Conservation (phyloP, 2,329 filamentous ascomycete genomes). For the Colletotrichum sublineola region DNA sequence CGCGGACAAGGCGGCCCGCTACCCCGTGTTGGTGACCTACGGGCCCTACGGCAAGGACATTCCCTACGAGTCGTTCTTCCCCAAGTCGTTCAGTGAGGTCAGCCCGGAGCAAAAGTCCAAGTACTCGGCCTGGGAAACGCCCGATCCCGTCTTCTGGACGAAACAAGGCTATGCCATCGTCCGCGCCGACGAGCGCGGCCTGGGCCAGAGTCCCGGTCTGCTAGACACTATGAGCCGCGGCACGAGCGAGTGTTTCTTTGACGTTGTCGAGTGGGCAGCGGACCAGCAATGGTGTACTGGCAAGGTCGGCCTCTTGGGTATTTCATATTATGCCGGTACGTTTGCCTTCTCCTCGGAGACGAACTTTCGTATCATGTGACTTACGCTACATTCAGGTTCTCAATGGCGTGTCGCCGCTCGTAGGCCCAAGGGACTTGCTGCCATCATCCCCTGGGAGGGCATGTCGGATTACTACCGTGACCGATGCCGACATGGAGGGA, state of each 20-base stretch:
- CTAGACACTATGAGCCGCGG: slow-evolving; percentile 64
- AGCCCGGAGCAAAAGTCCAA: slow-evolving; percentile 65
- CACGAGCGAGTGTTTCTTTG: slow-evolving; percentile 63
- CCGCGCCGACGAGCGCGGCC: slow-evolving; percentile 64
- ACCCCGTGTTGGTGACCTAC: slow-evolving; percentile 77
- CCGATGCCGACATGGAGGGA: slow-evolving; percentile 72
- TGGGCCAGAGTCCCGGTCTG: slow-evolving; percentile 61
- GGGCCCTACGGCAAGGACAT: slow-evolving; percentile 83
- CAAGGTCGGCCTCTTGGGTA: slow-evolving; percentile 63
- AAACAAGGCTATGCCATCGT: slow-evolving; percentile 67
- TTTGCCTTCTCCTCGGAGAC: neutral
- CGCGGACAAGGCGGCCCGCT: slow-evolving; percentile 44
- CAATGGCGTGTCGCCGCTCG: slow-evolving; percentile 65
- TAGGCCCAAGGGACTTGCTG: slow-evolving; percentile 59
- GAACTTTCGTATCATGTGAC: neutral
- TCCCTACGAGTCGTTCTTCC: slow-evolving; percentile 66
- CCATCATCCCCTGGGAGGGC: slow-evolving; percentile 66
- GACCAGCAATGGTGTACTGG: slow-evolving; percentile 62
- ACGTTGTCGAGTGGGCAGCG: slow-evolving; percentile 64
- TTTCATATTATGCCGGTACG: slow-evolving; percentile 59
- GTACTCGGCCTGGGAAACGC: slow-evolving; percentile 72
- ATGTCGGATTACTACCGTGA: slow-evolving; percentile 70
- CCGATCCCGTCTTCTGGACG: slow-evolving; percentile 70
- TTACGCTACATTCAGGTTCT: slow-evolving; percentile 48
- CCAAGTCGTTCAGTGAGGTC: slow-evolving; percentile 61